Percentiles rank a stretch among this genome's conserved stretches.
phyloP scores from a whole-genome alignment of 208 protist genomes.

The Leptomonas pyrrhocoris region DNA sequence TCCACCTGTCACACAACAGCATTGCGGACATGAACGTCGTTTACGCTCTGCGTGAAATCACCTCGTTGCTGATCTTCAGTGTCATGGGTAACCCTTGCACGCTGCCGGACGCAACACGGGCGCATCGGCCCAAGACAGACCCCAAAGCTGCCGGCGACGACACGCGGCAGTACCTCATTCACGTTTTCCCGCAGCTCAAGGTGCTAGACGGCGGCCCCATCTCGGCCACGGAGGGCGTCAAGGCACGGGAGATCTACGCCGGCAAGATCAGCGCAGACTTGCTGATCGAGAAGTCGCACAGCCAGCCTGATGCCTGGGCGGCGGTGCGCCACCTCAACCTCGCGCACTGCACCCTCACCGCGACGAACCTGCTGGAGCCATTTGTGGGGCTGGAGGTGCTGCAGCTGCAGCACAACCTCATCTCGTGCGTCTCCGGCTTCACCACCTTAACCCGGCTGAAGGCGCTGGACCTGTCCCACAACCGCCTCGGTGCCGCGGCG shows the following conservation, averaged over 20 bases:
- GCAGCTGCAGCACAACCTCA: slow-evolving; percentile 82
- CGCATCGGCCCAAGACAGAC: background rate
- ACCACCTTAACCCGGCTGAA: slow-evolving; percentile 48
- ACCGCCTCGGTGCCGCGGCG: slow-evolving; percentile 47
- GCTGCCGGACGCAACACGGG: background rate
- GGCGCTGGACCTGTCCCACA: slow-evolving; percentile 86
- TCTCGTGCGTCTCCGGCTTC: slow-evolving; percentile 63
- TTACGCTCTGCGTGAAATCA: slow-evolving; percentile 71
- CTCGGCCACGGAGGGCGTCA: slow-evolving; percentile 49
- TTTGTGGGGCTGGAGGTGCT: slow-evolving; percentile 72
- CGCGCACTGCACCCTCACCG: slow-evolving; percentile 74
- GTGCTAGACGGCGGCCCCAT: slow-evolving; percentile 86
- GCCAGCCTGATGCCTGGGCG: slow-evolving; percentile 42
- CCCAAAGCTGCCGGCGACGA: slow-evolving; percentile 28
- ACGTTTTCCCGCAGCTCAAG: slow-evolving; percentile 92
- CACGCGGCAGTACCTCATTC: slow-evolving; percentile 89
- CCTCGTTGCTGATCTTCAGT: slow-evolving; percentile 91
- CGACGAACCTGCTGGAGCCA: slow-evolving; percentile 65
- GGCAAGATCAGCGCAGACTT: slow-evolving; percentile 83
- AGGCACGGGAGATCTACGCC: slow-evolving; percentile 69
- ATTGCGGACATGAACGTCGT: slow-evolving; percentile 74
- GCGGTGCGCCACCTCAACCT: slow-evolving; percentile 68
- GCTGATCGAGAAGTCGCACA: slow-evolving; percentile 62
- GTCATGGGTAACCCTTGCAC: slow-evolving; percentile 83
- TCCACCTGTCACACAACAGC: slow-evolving; percentile 90